These are phyloP conservation scores for Wallemia ichthyophaga DNA, from an alignment of 1,284 basidiomycete species.

Conservation along the genomic window DNA sequence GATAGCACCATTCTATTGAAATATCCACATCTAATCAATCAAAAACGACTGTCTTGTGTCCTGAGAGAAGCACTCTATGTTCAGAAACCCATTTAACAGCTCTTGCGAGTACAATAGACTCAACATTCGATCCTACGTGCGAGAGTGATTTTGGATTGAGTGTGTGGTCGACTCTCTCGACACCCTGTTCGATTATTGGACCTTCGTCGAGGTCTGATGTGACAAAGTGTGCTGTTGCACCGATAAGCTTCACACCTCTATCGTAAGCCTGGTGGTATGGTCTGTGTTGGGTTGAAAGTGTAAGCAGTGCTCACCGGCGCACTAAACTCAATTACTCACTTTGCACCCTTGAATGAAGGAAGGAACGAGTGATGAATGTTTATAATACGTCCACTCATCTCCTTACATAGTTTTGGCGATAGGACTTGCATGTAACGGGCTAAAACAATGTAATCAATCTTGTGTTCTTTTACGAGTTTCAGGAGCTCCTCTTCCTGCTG, in stretches of 20 bases:
- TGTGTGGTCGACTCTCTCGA: constrained; percentile 11
- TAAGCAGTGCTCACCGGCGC: background rate
- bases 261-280: constrained; percentile 14
- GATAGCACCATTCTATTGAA: background rate
- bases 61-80: constrained; percentile 12
- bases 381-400: constrained; percentile 11
- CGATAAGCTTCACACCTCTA: constrained; percentile 13
- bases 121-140: constrained; percentile 10
- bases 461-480: constrained; percentile 10
- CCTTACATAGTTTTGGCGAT: constrained; percentile 9
- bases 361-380: constrained; percentile 14
- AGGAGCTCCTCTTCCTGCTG: constrained; percentile 13
- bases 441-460: constrained; percentile 13
- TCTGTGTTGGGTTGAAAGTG: constrained; percentile 3
- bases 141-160: constrained; percentile 10
- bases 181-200: constrained; percentile 13
- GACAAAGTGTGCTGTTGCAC: constrained; percentile 13
- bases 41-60: constrained; percentile 13
- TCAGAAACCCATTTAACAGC: constrained; percentile 13
- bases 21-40: constrained; percentile 5
- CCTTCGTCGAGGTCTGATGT: constrained; percentile 13
- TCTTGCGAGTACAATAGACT: constrained; percentile 11
- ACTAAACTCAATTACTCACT: background rate
- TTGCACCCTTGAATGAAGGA: constrained; percentile 9
- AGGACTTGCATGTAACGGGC: constrained; percentile 14